Evolutionary conservation across 805 yeast species (phyloP).

Genomic region (Deakozyma indianensis): DNA sequence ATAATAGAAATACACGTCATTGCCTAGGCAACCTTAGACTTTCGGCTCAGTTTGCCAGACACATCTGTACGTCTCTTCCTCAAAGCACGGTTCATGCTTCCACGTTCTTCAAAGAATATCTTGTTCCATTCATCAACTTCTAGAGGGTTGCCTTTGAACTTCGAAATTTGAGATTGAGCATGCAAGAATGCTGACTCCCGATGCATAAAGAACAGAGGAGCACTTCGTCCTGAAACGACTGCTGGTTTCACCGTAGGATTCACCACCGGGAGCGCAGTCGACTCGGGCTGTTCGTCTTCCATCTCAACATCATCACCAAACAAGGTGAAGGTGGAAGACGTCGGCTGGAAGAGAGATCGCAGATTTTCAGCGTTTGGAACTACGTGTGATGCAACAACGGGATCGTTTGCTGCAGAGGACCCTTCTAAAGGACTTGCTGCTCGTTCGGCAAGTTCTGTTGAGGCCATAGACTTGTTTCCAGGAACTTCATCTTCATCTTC

Average conservation of each 20-base stretch:
- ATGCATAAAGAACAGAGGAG: constrained; percentile 67
- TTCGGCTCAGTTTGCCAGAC: background rate
- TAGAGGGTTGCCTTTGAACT: constrained; percentile 26
- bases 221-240: constrained; percentile 13
- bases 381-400: background rate
- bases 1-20: no score
- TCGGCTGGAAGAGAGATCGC: constrained; percentile 43
- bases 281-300: constrained; percentile 13
- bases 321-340: constrained; percentile 27
- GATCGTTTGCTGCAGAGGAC: background rate
- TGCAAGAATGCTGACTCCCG: constrained; percentile 72
- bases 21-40: background rate
- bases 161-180: constrained; percentile 69
- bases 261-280: constrained; percentile 10
- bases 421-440: background rate
- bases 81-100: constrained; percentile 62
- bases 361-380: constrained; percentile 36
- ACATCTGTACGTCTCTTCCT: constrained; percentile 59
- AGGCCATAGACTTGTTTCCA: no score
- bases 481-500: constrained; percentile 30
- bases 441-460: background rate
- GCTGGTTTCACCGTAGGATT: constrained; percentile 12
- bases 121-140: constrained; percentile 42
- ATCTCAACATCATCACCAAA: constrained; percentile 31
- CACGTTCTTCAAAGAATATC: constrained; percentile 75